phyloP scores from a whole-genome alignment of 257 asterid species.

The Pogostemon cablin region DNA sequence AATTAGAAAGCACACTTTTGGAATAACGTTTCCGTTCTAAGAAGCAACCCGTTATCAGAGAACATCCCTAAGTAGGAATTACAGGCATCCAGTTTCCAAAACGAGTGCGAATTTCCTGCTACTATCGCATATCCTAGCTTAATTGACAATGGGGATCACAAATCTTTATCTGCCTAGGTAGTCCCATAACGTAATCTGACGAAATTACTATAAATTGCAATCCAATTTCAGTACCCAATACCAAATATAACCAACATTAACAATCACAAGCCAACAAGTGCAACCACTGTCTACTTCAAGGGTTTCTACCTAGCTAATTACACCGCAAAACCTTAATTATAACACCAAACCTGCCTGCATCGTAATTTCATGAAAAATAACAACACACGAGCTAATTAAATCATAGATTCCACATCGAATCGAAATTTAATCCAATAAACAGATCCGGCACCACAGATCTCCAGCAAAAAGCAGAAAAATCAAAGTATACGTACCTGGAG shows the following conservation, averaged over 20 bases:
- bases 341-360: constrained; percentile 29
- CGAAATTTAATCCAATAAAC: constrained; percentile 23
- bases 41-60: constrained; percentile 1
- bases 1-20: background rate
- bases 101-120: background rate
- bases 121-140: constrained; percentile 1
- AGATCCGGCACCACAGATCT: constrained; percentile 46
- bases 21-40: background rate
- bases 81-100: background rate
- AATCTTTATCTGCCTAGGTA: background rate
- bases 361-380: constrained; percentile 25
- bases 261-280: constrained; percentile 19
- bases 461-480: constrained; percentile 26
- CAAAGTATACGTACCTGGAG: constrained; percentile 44
- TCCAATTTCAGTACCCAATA: constrained; percentile 28
- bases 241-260: constrained; percentile 16
- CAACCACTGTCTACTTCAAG: constrained; percentile 24
- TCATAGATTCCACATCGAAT: constrained; percentile 14
- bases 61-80: constrained; percentile 7
- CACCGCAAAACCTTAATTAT: constrained; percentile 25
- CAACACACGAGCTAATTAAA: constrained; percentile 34
- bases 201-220: constrained; percentile 26
- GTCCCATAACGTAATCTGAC: background rate
- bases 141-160: background rate
- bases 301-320: constrained; percentile 28